Conservation (phyloP, 345 rosid genomes). For the Gossypium anomalum region DNA sequence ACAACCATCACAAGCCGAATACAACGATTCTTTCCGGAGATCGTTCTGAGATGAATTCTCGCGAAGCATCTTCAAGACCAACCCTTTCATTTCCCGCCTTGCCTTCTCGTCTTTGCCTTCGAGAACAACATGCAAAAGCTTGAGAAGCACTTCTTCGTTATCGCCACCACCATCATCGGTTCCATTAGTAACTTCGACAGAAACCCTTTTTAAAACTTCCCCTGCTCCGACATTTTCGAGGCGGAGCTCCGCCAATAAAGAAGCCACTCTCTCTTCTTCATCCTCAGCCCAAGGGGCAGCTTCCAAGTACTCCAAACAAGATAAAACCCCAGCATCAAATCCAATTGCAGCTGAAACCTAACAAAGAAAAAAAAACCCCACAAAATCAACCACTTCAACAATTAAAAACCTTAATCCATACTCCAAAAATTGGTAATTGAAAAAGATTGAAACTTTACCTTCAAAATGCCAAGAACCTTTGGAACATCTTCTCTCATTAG, state of each 20-base stretch:
- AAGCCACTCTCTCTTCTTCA: constrained; percentile 88
- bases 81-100: constrained; percentile 88
- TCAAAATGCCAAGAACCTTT: constrained; percentile 85
- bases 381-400: constrained; percentile 7
- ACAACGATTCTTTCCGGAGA: constrained; percentile 79
- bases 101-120: constrained; percentile 98
- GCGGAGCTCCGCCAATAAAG: constrained; percentile 68
- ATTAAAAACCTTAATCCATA: background rate
- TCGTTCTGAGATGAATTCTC: constrained; percentile 86
- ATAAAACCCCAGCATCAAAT: constrained; percentile 91
- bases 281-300: constrained; percentile 99
- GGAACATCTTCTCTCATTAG: constrained; percentile 83
- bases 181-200: constrained; percentile 56
- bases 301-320: constrained; percentile 93
- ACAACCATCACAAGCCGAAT: constrained; percentile 78
- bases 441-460: constrained; percentile 42
- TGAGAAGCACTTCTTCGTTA: constrained; percentile 73
- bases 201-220: constrained; percentile 88
- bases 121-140: constrained; percentile 80
- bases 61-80: constrained; percentile 88
- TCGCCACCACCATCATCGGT: constrained; percentile 40
- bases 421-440: background rate
- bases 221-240: constrained; percentile 92
- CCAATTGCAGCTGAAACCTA: constrained; percentile 96
- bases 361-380: constrained; percentile 1